phyloP scores from a whole-genome alignment of 2,329 filamentous ascomycete species.

The Aureobasidium musti region DNA sequence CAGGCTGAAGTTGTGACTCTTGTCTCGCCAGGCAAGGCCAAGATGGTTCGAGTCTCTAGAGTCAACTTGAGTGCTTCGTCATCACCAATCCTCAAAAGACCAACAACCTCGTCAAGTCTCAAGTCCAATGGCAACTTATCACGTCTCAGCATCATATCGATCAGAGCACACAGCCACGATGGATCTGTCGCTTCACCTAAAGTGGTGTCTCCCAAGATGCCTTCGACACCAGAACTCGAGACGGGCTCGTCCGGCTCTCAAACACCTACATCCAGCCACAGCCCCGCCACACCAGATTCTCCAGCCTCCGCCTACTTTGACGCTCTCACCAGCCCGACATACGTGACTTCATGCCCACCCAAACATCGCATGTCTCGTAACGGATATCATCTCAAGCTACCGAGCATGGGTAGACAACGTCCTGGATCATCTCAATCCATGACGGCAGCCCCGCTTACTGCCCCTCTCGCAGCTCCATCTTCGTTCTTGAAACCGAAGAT shows the following conservation, averaged over 20 bases:
- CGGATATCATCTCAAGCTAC: slow-evolving; percentile 7
- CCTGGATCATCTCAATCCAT: slow-evolving; percentile 14
- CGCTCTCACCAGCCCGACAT: slow-evolving; percentile 5
- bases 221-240: slow-evolving; percentile 23
- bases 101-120: not conserved
- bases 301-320: slow-evolving; percentile 24
- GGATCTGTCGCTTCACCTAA: not conserved
- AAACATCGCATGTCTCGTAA: slow-evolving; percentile 20
- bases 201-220: slow-evolving; percentile 5
- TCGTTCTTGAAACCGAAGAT: slow-evolving; percentile 23
- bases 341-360: not conserved
- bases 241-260: not conserved
- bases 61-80: slow-evolving; percentile 13
- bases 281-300: slow-evolving; percentile 11
- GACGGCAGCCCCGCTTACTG: not conserved
- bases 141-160: slow-evolving; percentile 15
- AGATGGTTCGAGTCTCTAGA: slow-evolving; percentile 33
- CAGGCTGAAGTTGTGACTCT: slow-evolving; percentile 37
- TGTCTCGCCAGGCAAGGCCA: slow-evolving; percentile 37
- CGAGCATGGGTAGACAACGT: slow-evolving; percentile 7
- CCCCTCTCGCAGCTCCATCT: not conserved
- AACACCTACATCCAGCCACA: slow-evolving; percentile 16
- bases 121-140: slow-evolving; percentile 3
- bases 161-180: slow-evolving; percentile 10
- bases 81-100: slow-evolving; percentile 9